These are phyloP conservation scores for Udeniomyces megalosporus DNA, from an alignment of 768 basidiomycete species.

Conservation along the genomic window DNA sequence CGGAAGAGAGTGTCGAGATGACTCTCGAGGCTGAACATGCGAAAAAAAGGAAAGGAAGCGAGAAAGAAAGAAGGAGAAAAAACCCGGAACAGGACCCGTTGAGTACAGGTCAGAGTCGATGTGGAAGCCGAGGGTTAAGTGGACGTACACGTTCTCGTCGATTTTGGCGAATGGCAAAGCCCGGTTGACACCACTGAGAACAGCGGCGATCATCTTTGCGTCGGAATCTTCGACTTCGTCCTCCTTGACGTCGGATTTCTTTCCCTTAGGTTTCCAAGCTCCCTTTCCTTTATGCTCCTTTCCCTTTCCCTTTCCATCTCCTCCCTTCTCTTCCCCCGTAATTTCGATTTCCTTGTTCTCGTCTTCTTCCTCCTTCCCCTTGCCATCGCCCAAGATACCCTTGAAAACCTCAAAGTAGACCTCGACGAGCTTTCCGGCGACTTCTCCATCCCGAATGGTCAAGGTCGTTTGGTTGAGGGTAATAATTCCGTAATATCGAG, in stretches of 20 bases:
- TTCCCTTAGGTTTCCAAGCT: conserved; percentile 27
- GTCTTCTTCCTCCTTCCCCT: conserved; percentile 16
- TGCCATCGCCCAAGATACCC: conserved; percentile 56
- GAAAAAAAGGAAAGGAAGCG: not conserved
- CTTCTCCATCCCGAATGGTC: conserved; percentile 44
- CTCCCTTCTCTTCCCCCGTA: conserved; percentile 23
- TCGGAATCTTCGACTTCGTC: conserved; percentile 61
- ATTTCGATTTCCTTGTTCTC: conserved; percentile 18
- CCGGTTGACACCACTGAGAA: conserved; percentile 85
- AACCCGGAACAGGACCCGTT: not conserved
- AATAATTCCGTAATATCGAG: conserved; percentile 77
- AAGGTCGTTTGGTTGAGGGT: conserved; percentile 89
- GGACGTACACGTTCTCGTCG: conserved; percentile 45
- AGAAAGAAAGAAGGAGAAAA: not conserved
- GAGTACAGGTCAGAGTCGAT: not conserved
- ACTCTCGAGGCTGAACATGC: conserved; percentile 46
- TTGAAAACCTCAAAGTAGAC: conserved; percentile 90
- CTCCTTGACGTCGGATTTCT: conserved; percentile 38
- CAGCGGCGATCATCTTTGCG: conserved; percentile 69
- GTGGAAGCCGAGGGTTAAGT: not conserved
- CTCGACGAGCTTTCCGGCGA: conserved; percentile 63
- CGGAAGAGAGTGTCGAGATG: conserved; percentile 88
- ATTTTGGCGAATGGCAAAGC: conserved; percentile 83
- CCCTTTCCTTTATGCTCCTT: conserved; percentile 21
- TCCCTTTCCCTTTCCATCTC: conserved; percentile 17